These are phyloP conservation scores for Melampsora abietis-canadensis DNA, from an alignment of 1,284 basidiomycete genomes.

Conservation along the genomic window DNA sequence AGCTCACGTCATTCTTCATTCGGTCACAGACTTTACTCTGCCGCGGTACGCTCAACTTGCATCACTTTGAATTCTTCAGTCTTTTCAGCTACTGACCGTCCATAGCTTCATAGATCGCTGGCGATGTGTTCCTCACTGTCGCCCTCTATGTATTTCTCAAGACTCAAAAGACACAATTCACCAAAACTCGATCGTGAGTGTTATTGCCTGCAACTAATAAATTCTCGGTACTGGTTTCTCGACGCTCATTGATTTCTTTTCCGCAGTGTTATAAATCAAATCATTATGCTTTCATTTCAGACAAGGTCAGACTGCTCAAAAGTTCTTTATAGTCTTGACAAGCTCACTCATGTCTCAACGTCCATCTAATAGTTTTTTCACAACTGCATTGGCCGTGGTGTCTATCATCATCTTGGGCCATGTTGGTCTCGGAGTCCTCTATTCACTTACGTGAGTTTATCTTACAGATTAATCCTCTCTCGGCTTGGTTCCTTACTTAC, in stretches of 20 bases:
- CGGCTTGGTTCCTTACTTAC: neutral
- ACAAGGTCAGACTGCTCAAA: neutral
- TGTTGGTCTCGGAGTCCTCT: conserved; percentile 1
- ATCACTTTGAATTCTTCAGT: neutral
- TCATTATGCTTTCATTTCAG: conserved; percentile 5
- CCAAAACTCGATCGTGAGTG: conserved; percentile 7
- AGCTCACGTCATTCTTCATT: neutral
- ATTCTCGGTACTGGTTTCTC: neutral
- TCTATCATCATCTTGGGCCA: conserved; percentile 6
- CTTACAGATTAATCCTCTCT: neutral
- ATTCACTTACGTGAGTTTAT: neutral
- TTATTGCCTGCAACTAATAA: neutral
- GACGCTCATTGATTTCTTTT: neutral
- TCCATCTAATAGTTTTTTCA: neutral
- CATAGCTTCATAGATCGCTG: neutral
- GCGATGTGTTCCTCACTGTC: conserved; percentile 1
- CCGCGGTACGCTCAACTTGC: neutral
- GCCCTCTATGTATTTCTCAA: neutral
- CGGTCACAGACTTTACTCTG: neutral
- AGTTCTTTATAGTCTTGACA: neutral
- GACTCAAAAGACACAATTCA: neutral
- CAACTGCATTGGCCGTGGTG: neutral
- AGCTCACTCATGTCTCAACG: neutral
- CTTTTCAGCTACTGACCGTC: neutral
- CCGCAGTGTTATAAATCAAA: neutral